Base-by-base conservation (phyloP, 148 eudicot species). In the Diospyros lotus region DNA sequence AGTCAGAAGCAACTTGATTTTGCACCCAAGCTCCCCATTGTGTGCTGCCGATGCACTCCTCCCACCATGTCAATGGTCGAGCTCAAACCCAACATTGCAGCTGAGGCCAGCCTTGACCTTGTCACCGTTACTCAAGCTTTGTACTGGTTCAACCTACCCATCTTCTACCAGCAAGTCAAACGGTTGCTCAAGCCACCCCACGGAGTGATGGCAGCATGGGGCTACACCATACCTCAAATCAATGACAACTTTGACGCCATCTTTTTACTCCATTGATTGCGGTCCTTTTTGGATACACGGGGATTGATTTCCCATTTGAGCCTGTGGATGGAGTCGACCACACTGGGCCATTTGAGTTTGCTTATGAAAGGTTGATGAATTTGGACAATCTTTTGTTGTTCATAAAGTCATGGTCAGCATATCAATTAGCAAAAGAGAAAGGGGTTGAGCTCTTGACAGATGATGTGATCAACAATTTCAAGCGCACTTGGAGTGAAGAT, bases 141-240 rank as follows among this genome's bases (percentile, higher is more conserved):
- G 65, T 97, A 93, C 68, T 93, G 97, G 98, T 88, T 93, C 17
- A 87, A 89, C 75, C 88, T 84, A 89, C 14, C 79, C 69, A 1
- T 67, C 2, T 89, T 93, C 80, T 89, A 86, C 79, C 73, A 88
- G 10, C 82, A 76, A 46, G 94, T 85, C 12, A 89, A 86, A 13
- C 60, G 71, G 75, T 79, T 86, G 6, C 84, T 93, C n/a, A 93
- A 91, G 58, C 89, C 88, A 75, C 98, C 97, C 54, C 59, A 86
- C 40, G 98, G 97, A 2, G 84, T 91, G 41, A 79, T 91, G 0
- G 97, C 98, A 0, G 94, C 93, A 41, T 93, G 98, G 98, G 89
- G 97, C 76, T 93, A 93, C 91, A 93, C 89, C 4, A 18, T 18
- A 1, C 90, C 94, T 0, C 74, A 81, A 62, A 82, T 94, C 41